Evolutionary conservation across 1,284 basidiomycete species (phyloP), one percentile per base, ranked within the genome.

Genomic region (Moniliophthora roreri): DNA sequence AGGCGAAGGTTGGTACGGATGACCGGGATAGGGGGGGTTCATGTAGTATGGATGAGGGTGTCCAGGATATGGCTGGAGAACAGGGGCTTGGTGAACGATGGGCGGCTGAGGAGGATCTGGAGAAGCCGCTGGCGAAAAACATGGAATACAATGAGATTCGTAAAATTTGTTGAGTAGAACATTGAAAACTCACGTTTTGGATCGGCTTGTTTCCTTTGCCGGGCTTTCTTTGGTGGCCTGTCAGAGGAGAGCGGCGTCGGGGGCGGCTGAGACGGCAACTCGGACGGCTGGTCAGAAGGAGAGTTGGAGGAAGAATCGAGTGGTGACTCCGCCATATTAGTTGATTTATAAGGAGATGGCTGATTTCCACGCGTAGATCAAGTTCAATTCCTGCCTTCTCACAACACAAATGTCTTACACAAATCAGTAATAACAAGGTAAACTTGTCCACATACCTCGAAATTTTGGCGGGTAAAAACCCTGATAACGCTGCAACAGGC

Each of bases 21-120:
- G 76, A 51, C 81, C 79, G 57, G 79, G 76, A 64, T 78, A 87
- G 59, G 74, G 63, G 67, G 61, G 81, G 62, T 86, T 86, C 85
- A 89, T 89, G 62, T 76, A 76, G 38, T 64, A 58, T 9, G 69
- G 64, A 48, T 58, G 64, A 8, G 72, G 66, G 23, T 69, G 73
- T 48, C 67, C 69, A 42, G 80, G 78, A 66, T 81, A 80, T 34
- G 80, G 77, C 64, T 81, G 81, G 50, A 78, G 72, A 56, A 77
- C 67, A 52, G 76, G 71, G 48, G 74, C 70, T 63, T 75, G 73
- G 62, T 67, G 50, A 7, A 51, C 44, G 40, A 63, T 48, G 54
- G 62, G 58, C 48, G 62, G 62, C 20, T 53, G 52, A 59, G 56
- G 58, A 60, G 59, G 60, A 65, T 70, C 59, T 58, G 62, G 62